Percentiles rank a stretch among this genome's conserved stretches.
Conservation (phyloP, 2,329 filamentous ascomycete genomes). For the Xylaria sp. region DNA sequence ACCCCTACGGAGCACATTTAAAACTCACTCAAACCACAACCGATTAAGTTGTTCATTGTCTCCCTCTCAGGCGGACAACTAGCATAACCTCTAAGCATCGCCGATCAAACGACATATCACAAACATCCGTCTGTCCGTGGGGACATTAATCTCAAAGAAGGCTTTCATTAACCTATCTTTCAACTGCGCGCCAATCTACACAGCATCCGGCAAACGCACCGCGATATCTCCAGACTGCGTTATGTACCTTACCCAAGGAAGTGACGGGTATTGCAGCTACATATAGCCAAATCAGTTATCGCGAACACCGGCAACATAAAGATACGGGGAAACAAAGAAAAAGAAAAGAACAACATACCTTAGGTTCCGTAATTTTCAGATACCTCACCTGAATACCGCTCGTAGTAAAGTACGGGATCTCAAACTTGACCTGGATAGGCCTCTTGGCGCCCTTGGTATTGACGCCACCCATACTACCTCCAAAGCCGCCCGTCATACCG, state of each 20-base stretch:
- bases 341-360: constrained; percentile 70
- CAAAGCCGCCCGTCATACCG: constrained; percentile 97
- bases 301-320: background rate
- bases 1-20: background rate
- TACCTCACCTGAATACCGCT: constrained; percentile 98
- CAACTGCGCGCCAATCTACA: constrained; percentile 54
- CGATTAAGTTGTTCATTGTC: background rate
- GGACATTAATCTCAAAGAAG: constrained; percentile 17
- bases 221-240: constrained; percentile 98
- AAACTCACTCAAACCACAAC: background rate
- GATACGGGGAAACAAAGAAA: background rate
- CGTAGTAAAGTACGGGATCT: constrained; percentile 99
- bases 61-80: background rate
- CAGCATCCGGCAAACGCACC: constrained; percentile 90
- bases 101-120: constrained; percentile 10
- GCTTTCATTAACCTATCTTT: constrained; percentile 41
- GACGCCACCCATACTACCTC: constrained; percentile 94
- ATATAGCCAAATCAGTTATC: constrained; percentile 51
- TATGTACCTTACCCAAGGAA: constrained; percentile 98
- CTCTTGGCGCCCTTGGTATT: constrained; percentile 88
- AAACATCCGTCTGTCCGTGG: background rate
- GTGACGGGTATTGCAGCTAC: constrained; percentile 95
- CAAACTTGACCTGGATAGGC: constrained; percentile 98
- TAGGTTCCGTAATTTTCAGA: constrained; percentile 98
- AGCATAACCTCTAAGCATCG: background rate